Evolutionary conservation across 1,284 basidiomycete genomes (phyloP), one percentile per base, ranked within the genome.

Genomic region (Pisolithus thermaeus): DNA sequence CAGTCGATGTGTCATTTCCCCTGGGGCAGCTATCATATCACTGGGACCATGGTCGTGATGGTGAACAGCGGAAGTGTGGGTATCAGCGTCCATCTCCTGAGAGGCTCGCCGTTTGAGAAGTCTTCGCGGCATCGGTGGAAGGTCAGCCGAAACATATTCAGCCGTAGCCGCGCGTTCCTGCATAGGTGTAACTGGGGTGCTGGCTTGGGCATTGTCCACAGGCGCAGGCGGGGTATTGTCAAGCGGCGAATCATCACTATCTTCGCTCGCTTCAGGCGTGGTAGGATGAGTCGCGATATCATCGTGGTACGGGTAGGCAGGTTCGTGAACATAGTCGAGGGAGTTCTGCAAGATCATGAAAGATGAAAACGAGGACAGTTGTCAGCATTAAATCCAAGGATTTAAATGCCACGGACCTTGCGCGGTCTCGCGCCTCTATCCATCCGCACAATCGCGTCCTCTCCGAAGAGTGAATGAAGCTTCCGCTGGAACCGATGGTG

Each of bases 381-480:
- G 25, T 49, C 30, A 41, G 39, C 30, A 7, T 7, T 11, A 20
- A n/a, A 18, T n/a, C 7, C 32, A 35, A 11, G 28, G 42, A 4
- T 22, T n/a, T 5, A 18, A 11, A 28, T 3, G 23, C 11, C 30
- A 53, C 63, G 54, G 28, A 65, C 64, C 3, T 46, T 47, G 50
- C 48, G 60, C 8, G 62, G 62, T 5, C 54, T 55, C 4, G 57
- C 63, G 6, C 16, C 32, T 11, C 38, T 64, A 48, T 62, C 64
- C 9, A 38, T 63, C 1, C 61, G 62, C n/a, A 67, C 61, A 3
- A 51, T 47, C 4, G 53, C 45, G 11, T 55, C 41, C n/a, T 53
- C 52, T 7, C 62, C 64, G 16, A 67, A 64, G 3, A 52, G 36
- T 23, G 53, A n/a, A n/a, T 50, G 25, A 7, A 64, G 22, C 2